A percentile compares a stretch with the other conserved stretches of the same genome.
phyloP scores from a whole-genome alignment of 2,329 filamentous ascomycete genomes.

The Magnaporthales sp. region DNA sequence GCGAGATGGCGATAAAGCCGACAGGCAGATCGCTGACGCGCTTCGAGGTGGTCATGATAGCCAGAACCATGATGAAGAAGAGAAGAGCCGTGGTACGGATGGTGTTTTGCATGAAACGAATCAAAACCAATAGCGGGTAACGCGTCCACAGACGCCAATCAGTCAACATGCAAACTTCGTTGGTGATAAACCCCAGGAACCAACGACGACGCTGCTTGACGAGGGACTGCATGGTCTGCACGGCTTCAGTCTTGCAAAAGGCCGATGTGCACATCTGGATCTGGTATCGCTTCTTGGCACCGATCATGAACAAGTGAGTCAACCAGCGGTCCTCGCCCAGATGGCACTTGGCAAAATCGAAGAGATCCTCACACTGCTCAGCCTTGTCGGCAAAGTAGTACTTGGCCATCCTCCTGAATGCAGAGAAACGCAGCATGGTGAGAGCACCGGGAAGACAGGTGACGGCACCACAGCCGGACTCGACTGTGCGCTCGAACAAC shows the following conservation, averaged over 20 bases:
- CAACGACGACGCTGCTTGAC: slow-evolving; percentile 92
- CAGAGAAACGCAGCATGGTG: slow-evolving; percentile 91
- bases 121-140: slow-evolving; percentile 77
- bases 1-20: slow-evolving; percentile 85
- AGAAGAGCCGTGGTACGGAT: slow-evolving; percentile 89
- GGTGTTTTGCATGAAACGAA: slow-evolving; percentile 92
- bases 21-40: slow-evolving; percentile 72
- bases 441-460: slow-evolving; percentile 93
- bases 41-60: slow-evolving; percentile 76
- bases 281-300: slow-evolving; percentile 84
- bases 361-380: slow-evolving; percentile 89
- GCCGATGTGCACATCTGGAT: slow-evolving; percentile 97
- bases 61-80: slow-evolving; percentile 89
- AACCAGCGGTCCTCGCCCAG: slow-evolving; percentile 94
- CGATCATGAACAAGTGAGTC: slow-evolving; percentile 98
- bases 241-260: slow-evolving; percentile 97
- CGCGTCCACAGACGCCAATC: slow-evolving; percentile 85
- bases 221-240: slow-evolving; percentile 76
- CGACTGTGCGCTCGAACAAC: slow-evolving; percentile 89
- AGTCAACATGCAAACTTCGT: slow-evolving; percentile 97
- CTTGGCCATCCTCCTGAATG: slow-evolving; percentile 92
- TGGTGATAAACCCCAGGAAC: slow-evolving; percentile 97
- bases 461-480: slow-evolving; percentile 88
- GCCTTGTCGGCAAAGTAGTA: slow-evolving; percentile 98
- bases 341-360: slow-evolving; percentile 94